Evolutionary conservation across 2,329 filamentous ascomycete species (phyloP).

Genomic region (Penicillium sp.): DNA sequence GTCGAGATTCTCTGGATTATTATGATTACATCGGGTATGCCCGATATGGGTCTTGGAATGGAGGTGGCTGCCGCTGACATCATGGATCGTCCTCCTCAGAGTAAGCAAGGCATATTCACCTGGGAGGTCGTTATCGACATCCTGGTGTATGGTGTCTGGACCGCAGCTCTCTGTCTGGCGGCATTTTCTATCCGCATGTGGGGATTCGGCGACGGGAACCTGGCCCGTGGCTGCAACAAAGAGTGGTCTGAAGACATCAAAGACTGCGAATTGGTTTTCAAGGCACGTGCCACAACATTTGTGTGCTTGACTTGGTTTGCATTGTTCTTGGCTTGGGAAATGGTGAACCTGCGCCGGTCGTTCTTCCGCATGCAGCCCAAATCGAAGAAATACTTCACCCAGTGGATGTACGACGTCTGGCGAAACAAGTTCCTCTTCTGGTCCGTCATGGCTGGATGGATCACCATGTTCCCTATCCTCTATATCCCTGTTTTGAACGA

Average conservation of each 20-base stretch:
- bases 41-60: constrained; percentile 78
- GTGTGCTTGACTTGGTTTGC: constrained; percentile 70
- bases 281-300: constrained; percentile 66
- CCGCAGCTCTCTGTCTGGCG: constrained; percentile 62
- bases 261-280: constrained; percentile 60
- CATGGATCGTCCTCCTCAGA: constrained; percentile 71
- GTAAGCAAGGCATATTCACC: constrained; percentile 66
- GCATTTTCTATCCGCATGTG: constrained; percentile 61
- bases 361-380: constrained; percentile 69
- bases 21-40: constrained; percentile 80
- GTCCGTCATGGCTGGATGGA: constrained; percentile 53
- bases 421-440: constrained; percentile 69
- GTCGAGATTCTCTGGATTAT: constrained; percentile 89
- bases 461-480: constrained; percentile 55
- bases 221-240: constrained; percentile 59
- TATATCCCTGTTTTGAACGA: constrained; percentile 65
- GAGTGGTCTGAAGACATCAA: constrained; percentile 41
- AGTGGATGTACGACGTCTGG: constrained; percentile 65
- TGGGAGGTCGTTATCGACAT: constrained; percentile 71
- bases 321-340: constrained; percentile 73
- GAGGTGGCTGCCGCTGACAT: constrained; percentile 70
- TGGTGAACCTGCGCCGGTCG: constrained; percentile 64
- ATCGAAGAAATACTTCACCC: constrained; percentile 56
- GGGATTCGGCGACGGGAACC: constrained; percentile 54
- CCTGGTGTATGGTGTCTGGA: constrained; percentile 69